A percentile compares a stretch with the other conserved stretches of the same genome.
These are phyloP conservation scores for Solanum chmielewskii DNA, from an alignment of 257 asterid species.

Conservation along the genomic window DNA sequence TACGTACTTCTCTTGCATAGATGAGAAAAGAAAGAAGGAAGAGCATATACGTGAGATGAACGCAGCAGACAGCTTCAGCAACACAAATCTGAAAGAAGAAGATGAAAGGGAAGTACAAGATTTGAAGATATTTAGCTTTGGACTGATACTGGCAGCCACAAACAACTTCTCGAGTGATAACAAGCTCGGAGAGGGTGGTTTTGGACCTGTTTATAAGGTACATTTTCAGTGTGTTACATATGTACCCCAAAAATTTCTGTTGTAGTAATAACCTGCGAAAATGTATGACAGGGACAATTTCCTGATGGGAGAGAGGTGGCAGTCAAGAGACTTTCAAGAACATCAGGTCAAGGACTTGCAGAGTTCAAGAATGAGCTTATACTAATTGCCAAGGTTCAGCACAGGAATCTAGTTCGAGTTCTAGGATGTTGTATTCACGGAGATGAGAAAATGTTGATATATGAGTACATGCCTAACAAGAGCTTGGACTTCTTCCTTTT, in stretches of 20 bases:
- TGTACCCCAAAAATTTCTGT: not conserved
- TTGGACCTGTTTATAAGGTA: conserved; percentile 34
- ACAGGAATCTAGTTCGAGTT: conserved; percentile 49
- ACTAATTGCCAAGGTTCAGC: conserved; percentile 54
- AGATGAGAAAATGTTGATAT: conserved; percentile 49
- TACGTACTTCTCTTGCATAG: not conserved
- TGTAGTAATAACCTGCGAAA: not conserved
- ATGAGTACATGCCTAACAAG: conserved; percentile 30
- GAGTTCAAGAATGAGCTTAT: conserved; percentile 56
- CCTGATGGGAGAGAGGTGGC: conserved; percentile 46
- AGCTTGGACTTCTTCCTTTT: conserved; percentile 56
- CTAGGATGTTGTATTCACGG: conserved; percentile 42
- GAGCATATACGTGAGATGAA: conserved; percentile 4
- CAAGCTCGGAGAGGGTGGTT: conserved; percentile 62
- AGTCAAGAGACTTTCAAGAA: conserved; percentile 42
- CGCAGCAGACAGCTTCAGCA: conserved; percentile 3
- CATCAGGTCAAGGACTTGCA: conserved; percentile 45
- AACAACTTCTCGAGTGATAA: conserved; percentile 23
- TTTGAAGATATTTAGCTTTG: conserved; percentile 30
- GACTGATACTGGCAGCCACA: conserved; percentile 39
- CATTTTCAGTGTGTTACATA: not conserved
- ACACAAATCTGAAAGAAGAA: conserved; percentile 7
- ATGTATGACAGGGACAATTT: conserved; percentile 28
- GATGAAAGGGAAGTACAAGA: conserved; percentile 27
- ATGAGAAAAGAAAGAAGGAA: conserved; percentile 16